Evolutionary conservation across 148 eudicot species (phyloP).

Genomic region (Polygonum aviculare): DNA sequence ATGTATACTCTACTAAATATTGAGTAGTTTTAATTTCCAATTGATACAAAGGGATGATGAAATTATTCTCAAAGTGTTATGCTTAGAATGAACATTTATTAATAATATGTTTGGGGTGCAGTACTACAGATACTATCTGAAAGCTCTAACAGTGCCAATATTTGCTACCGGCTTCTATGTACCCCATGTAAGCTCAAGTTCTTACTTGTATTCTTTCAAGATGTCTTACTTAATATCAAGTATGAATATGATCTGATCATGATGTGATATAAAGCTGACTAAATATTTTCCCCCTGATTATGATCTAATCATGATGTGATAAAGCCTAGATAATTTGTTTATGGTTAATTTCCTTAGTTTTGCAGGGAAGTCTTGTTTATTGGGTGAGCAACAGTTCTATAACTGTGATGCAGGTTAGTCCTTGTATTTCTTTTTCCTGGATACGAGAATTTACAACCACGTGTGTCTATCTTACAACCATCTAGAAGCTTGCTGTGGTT

Average conservation of each 20-base stretch:
- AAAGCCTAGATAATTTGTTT: not conserved
- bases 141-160: constrained; percentile 59
- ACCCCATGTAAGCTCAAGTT: constrained; percentile 59
- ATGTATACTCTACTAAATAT: not conserved
- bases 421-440: not conserved
- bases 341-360: constrained; percentile 2
- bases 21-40: not conserved
- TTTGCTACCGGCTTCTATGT: constrained; percentile 39
- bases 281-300: not conserved
- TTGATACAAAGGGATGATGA: not conserved
- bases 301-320: not conserved
- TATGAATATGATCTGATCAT: not conserved
- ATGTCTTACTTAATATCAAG: not conserved
- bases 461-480: not conserved
- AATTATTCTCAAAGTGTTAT: not conserved
- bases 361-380: constrained; percentile 78
- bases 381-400: constrained; percentile 64
- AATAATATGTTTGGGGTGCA: constrained; percentile 23
- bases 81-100: not conserved
- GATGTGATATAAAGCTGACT: not conserved
- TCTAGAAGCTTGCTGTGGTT: not conserved
- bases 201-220: not conserved
- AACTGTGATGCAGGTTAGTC: constrained; percentile 62
- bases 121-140: constrained; percentile 59
- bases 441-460: not conserved